Conservation (phyloP, 345 rosid genomes). For the Adansonia digitata region DNA sequence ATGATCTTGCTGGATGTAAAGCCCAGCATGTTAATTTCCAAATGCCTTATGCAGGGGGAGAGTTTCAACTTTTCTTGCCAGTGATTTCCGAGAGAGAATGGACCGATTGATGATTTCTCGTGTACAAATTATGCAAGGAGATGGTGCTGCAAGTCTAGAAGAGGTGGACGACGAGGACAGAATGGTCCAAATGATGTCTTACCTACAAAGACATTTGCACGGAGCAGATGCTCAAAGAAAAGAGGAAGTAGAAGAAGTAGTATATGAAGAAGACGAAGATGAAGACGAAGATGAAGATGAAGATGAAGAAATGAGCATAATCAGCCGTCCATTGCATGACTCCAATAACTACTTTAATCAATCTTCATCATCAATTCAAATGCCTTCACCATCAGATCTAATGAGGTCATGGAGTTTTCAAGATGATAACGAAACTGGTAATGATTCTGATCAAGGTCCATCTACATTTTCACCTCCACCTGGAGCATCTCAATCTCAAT, state of each 20-base stretch:
- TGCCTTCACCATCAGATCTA: conserved; percentile 26
- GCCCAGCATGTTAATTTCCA: too few relatives aligned
- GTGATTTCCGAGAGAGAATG: conserved; percentile 68
- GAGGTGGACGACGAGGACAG: conserved; percentile 28
- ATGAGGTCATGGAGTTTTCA: conserved; percentile 45
- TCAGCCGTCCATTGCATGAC: conserved; percentile 32
- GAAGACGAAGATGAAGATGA: conserved; percentile 28
- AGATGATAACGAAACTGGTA: conserved; percentile 33
- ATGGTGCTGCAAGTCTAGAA: conserved; percentile 17
- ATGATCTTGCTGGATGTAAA: too few relatives aligned
- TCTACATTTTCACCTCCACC: conserved; percentile 27
- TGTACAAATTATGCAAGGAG: conserved; percentile 29
- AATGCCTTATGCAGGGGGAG: conserved; percentile 44
- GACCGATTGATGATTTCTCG: conserved; percentile 56
- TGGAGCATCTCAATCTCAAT: conserved; percentile 20
- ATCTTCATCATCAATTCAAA: conserved; percentile 34
- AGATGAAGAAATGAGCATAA: conserved; percentile 21
- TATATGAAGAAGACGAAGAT: too few relatives aligned
- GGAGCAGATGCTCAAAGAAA: background rate
- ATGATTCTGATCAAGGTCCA: conserved; percentile 30
- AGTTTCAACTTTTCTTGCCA: conserved; percentile 62
- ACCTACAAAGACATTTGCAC: conserved; percentile 21
- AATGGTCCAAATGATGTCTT: conserved; percentile 29
- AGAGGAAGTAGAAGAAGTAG: too few relatives aligned
- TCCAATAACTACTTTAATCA: conserved; percentile 37